Evolutionary conservation across 177 flowering plant species (phyloP).

Genomic region (Vitis hybrid): DNA sequence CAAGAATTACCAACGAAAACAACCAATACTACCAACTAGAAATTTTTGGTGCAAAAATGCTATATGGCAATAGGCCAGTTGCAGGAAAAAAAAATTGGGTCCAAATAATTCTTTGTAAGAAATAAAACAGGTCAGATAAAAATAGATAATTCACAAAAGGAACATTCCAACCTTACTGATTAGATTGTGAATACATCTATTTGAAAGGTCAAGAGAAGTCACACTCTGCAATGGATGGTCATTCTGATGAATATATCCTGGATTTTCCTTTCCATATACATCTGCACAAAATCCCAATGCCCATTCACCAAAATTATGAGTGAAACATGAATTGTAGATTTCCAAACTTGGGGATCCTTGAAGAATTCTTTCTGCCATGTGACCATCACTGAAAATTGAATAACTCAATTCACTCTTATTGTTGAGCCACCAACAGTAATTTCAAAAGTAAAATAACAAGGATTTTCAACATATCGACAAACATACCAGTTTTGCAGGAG

Average conservation of each 20-base stretch:
- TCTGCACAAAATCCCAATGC: conserved; percentile 93
- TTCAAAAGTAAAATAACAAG: not conserved
- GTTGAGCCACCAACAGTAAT: not conserved
- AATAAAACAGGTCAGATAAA: not conserved
- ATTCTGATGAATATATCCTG: conserved; percentile 24
- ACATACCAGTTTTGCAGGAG: conserved; percentile 52
- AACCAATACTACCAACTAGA: not conserved
- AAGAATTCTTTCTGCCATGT: conserved; percentile 50
- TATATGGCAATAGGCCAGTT: not conserved
- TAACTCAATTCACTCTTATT: conserved; percentile 12
- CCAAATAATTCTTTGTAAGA: not conserved
- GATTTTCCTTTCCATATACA: conserved; percentile 62
- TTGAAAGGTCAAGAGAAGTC: conserved; percentile 77
- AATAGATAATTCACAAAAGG: not conserved
- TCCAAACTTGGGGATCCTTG: conserved; percentile 61
- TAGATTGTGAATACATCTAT: conserved; percentile 67
- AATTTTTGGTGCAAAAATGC: not conserved
- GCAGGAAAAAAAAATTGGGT: not conserved
- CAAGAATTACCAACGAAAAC: not conserved
- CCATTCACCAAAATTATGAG: conserved; percentile 70
- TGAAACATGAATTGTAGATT: conserved; percentile 76
- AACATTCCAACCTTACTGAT: conserved; percentile 51
- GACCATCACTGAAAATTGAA: conserved; percentile 38
- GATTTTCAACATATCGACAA: not conserved
- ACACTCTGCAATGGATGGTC: conserved; percentile 42